Conservation (phyloP, 768 basidiomycete species). For the Collybia mongolica region DNA sequence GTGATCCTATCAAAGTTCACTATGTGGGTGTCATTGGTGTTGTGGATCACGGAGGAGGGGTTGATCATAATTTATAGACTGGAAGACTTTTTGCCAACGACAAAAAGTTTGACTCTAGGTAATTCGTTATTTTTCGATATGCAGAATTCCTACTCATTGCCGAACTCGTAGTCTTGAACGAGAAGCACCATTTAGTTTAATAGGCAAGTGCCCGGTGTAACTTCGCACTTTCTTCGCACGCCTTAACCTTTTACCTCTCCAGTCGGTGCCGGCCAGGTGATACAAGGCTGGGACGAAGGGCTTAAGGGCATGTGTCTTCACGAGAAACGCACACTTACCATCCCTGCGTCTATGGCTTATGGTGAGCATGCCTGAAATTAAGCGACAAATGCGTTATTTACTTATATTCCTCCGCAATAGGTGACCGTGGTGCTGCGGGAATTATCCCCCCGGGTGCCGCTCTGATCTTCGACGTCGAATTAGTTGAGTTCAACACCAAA, state of each 20-base stretch:
- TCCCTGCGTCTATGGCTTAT: slow-evolving; percentile 78
- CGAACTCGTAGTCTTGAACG: too few relatives aligned
- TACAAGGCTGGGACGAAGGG: slow-evolving; percentile 84
- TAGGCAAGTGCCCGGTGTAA: too few relatives aligned
- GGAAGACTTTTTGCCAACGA: slow-evolving; percentile 78
- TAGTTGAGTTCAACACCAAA: slow-evolving; percentile 52
- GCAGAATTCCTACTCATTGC: too few relatives aligned
- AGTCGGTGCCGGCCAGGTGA: slow-evolving; percentile 84
- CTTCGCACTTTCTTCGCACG: neutral
- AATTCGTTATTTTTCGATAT: slow-evolving; percentile 11
- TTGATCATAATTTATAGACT: slow-evolving; percentile 43
- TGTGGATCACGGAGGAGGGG: neutral
- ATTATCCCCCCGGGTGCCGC: slow-evolving; percentile 71
- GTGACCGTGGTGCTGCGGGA: slow-evolving; percentile 69
- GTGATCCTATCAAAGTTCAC: slow-evolving; percentile 72
- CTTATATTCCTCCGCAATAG: slow-evolving; percentile 31
- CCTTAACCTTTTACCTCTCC: neutral
- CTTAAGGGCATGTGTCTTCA: slow-evolving; percentile 81
- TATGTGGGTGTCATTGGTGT: slow-evolving; percentile 47
- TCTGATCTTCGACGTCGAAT: slow-evolving; percentile 85
- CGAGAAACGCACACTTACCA: slow-evolving; percentile 88
- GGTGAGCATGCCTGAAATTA: slow-evolving; percentile 47
- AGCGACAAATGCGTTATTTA: neutral
- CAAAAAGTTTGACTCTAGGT: slow-evolving; percentile 90
- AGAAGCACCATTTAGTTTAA: too few relatives aligned